phyloP scores from a whole-genome alignment of 2,329 filamentous ascomycete genomes.

The Verticillium nubilum region DNA sequence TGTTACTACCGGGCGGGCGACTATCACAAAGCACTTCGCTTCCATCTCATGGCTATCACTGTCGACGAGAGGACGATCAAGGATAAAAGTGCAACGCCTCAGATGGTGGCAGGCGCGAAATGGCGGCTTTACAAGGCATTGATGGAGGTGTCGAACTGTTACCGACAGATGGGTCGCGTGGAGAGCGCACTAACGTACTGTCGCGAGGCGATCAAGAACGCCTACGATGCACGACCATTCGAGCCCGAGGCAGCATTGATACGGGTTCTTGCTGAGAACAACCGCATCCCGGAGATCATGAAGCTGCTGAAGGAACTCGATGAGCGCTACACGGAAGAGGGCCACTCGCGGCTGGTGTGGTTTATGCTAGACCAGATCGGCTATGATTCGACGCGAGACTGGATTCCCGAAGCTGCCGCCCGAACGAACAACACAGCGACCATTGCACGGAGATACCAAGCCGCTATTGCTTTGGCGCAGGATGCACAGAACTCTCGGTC shows the following conservation, averaged over 20 bases:
- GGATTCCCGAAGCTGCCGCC: constrained; percentile 33
- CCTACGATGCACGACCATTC: constrained; percentile 24
- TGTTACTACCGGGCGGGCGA: constrained; percentile 30
- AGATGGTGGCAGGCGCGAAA: constrained; percentile 20
- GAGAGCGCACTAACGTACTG: constrained; percentile 29
- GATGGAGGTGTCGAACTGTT: constrained; percentile 29
- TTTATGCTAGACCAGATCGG: constrained; percentile 27
- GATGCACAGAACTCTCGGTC: constrained; percentile 28
- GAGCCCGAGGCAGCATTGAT: constrained; percentile 31
- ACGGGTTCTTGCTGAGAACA: constrained; percentile 28
- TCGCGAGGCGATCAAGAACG: constrained; percentile 25
- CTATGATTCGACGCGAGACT: constrained; percentile 27
- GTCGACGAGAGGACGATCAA: constrained; percentile 25
- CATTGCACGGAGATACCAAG: constrained; percentile 21
- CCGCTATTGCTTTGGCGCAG: constrained; percentile 26
- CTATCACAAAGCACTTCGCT: constrained; percentile 27
- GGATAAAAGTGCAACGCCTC: constrained; percentile 14
- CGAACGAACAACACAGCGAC: constrained; percentile 24
- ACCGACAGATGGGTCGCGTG: constrained; percentile 23
- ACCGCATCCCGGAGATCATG: constrained; percentile 28
- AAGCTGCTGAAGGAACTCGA: constrained; percentile 26
- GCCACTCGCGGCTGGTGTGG: constrained; percentile 22
- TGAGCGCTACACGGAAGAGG: constrained; percentile 17
- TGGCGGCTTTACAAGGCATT: constrained; percentile 37
- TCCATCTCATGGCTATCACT: constrained; percentile 28